Evolutionary conservation across 2,329 filamentous ascomycete species (phyloP), one percentile per base, ranked within the genome.

Genomic region (Neophaeococcomyces mojaviensis): DNA sequence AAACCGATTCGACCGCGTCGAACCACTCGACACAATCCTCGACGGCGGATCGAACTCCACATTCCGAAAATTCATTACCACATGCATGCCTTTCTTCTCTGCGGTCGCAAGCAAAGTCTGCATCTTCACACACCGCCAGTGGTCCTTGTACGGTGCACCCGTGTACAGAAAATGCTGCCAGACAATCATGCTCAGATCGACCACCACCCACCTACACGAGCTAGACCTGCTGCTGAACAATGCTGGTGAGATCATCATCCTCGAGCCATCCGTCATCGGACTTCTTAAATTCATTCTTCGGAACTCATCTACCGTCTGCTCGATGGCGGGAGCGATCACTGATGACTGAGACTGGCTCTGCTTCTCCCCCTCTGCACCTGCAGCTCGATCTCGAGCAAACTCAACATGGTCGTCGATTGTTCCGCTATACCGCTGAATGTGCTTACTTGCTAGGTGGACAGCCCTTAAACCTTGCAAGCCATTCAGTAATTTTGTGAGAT

Each of bases 91-190:
- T 30, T 22, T 28, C 15, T 37, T 19, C n/a, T 36, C 32, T n/a
- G 41, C 41, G 3, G 12, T 37, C 12, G 36, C 41, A 15, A 44
- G 24, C n/a, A 44, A 22, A 9, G 41, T 37, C 22, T 16, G 20
- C 41, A 44, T 44, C 22, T 37, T 36, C 8, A 30, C 33, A n/a
- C 7, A 35, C 2, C 41, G 41, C 41, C 41, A 44, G 22, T 44
- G 41, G 18, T 44, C 41, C 28, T 22, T 31, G 15, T 44, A 44
- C 15, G 41, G 41, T 4, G 41, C 32, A 3, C 41, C 41, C 8
- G 41, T 26, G 28, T 44, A 44, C 16, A 44, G 33, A 20, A 44
- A 44, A 32, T 44, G 41, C 32, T 44, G 41, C 41, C 41, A 44
- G 9, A 37, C 33, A 5, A 44, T 10, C 32, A 44, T 31, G 22